Base-by-base conservation (phyloP, 1,284 basidiomycete species). In the Trichosporon inkin region DNA sequence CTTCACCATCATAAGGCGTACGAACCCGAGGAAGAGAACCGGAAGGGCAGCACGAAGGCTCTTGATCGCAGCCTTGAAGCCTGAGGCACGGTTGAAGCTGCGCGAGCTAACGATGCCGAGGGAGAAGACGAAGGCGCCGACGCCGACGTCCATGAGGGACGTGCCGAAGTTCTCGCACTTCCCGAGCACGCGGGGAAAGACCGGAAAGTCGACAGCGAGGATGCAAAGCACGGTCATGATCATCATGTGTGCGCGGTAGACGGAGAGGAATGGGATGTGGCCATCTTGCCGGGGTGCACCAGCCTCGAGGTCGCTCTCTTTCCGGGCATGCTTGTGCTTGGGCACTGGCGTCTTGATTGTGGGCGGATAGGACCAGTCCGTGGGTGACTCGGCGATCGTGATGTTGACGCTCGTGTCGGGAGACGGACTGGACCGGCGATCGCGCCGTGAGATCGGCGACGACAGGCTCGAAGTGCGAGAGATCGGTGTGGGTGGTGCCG, bases 101-200 rank as follows among this genome's bases (percentile, higher is more conserved):
- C 67, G 85, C 0, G 90, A 87, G 24, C 91, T 92, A 6, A 94
- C 87, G 41, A 98, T 79, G 16, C 95, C 96, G 70, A 94, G 88
- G 0, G 93, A 92, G 74, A 97, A 97, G 19, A 76, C 74, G 47
- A 76, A 76, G 0, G 93, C 93, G 10, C 95, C 96, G 0, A 98
- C 95, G 13, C 44, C 44, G 16, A 96, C 80, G 72, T 99, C 96
- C 95, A 99, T 99, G 91, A 96, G 70, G 20, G 92, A 95, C 0
- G 92, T 91, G 0, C 96, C 96, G 79, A 86, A 97, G 0, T 89
- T 88, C 78, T 99, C 94, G 71, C 92, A 95, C 74, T 99, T 99
- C 10, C 88, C 92, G 53, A 96, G 83, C 8, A 80, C 78, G 13
- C 96, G 84, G 0, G 95, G 95, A 71, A 98, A 99, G 22, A 95